Evolutionary conservation across 208 protist genomes (phyloP).

Genomic region (Trichomonas gallinae): DNA sequence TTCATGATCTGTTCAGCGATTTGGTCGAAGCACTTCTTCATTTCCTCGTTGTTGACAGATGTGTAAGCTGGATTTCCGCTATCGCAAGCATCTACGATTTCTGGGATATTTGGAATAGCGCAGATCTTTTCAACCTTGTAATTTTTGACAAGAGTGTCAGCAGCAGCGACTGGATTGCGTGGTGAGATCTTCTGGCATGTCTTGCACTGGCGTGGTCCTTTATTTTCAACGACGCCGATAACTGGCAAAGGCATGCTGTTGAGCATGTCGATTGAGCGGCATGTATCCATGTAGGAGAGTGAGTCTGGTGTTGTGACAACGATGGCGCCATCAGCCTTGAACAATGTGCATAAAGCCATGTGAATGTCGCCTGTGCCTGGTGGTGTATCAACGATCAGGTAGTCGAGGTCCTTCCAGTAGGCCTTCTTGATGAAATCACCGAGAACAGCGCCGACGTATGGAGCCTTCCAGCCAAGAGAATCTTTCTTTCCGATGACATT

Average conservation of each 20-base stretch:
- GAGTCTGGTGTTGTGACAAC: neutral
- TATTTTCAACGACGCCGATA: neutral
- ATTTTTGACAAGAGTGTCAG: neutral
- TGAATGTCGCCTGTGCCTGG: conserved; percentile 48
- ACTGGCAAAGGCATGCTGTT: neutral
- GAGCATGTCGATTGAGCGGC: neutral
- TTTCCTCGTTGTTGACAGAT: neutral
- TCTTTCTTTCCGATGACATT: neutral
- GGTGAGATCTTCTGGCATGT: neutral
- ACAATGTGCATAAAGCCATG: conserved; percentile 36
- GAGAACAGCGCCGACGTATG: neutral
- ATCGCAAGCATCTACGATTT: neutral
- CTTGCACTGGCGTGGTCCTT: neutral
- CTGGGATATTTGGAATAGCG: neutral
- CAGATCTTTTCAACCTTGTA: neutral
- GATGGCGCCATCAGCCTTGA: neutral
- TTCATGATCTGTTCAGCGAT: neutral
- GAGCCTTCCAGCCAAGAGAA: neutral
- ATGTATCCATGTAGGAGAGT: neutral
- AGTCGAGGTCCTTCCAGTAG: conserved; percentile 44
- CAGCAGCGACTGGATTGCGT: neutral
- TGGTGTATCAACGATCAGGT: conserved; percentile 44
- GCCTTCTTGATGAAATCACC: conserved; percentile 29
- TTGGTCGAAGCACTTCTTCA: neutral
- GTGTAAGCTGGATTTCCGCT: neutral